phyloP scores from a whole-genome alignment of 2,329 filamentous ascomycete genomes.

The Cytospora schulzeri region DNA sequence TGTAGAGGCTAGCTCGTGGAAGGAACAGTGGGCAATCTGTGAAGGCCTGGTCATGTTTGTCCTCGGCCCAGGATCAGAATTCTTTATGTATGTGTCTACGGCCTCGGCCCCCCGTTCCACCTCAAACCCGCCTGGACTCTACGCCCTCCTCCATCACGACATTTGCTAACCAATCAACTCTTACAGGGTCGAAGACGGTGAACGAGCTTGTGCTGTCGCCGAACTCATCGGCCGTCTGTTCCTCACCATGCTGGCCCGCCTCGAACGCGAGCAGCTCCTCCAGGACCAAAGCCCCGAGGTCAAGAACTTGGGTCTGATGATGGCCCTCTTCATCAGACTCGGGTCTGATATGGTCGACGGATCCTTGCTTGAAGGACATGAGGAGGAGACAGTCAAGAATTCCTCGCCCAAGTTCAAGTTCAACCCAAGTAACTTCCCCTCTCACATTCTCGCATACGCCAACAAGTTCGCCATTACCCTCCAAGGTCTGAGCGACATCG shows the following conservation, averaged over 20 bases:
- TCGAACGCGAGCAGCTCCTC: conserved; percentile 39
- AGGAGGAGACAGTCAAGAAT: conserved; percentile 27
- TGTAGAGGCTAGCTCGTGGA: conserved; percentile 35
- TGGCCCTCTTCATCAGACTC: conserved; percentile 40
- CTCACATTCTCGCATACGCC: conserved; percentile 40
- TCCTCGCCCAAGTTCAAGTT: conserved; percentile 28
- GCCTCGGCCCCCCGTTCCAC: background rate
- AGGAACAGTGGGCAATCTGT: conserved; percentile 44
- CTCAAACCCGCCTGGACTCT: background rate
- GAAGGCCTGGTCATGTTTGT: conserved; percentile 40
- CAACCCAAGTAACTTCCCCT: conserved; percentile 33
- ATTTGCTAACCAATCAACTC: background rate
- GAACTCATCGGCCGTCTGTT: conserved; percentile 39
- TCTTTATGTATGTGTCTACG: conserved; percentile 30
- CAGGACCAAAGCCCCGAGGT: conserved; percentile 38
- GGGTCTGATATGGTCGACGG: conserved; percentile 23
- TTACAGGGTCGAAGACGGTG: conserved; percentile 36
- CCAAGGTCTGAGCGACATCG: conserved; percentile 33
- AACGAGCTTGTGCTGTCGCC: conserved; percentile 28
- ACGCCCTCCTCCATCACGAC: background rate
- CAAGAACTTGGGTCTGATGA: conserved; percentile 41
- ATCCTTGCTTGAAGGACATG: conserved; percentile 29
- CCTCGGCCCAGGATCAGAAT: conserved; percentile 16
- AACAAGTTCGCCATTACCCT: conserved; percentile 38
- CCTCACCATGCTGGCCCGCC: conserved; percentile 42